Base-by-base conservation (phyloP, 106 monocot genomes). In the Alisma plantagoaquatica region DNA sequence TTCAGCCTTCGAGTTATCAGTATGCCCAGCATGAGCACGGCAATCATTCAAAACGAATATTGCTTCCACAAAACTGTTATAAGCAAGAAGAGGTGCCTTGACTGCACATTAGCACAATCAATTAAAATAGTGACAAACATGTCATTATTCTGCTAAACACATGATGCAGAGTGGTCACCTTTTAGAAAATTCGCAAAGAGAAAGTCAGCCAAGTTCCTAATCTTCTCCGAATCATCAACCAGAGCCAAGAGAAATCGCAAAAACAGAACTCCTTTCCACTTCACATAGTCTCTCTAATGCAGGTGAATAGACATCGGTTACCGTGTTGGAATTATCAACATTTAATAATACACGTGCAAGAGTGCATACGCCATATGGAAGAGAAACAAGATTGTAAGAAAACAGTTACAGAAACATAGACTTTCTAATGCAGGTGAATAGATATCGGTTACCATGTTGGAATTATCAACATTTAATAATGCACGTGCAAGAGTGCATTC, bases 211-310 rank as follows among this genome's bases (percentile, higher is more conserved):
- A 98, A 72, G 58, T 67, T 66, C 30, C 84, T 70, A 21, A 89
- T 98, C 62, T 89, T 81, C 33, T 89, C 84, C 47, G 89, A 98
- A 21, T 98, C 96, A 76, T 98, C 96, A 41, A 98, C 96, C 10
- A 98, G 66, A 52, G 78, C 72, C 33, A 79, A 69, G 24, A 89
- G 73, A 61, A 98, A 98, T 27, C 81, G 73, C 41, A 89, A 84
- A 71, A 89, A 98, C n/a, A 89, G 63, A 3, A 85, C 96, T 31
- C 89, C 96, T 79, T 72, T 84, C 96, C 96, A 98, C 65, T 98
- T 98, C 30, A 98, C 88, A 56, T 98, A 98, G 65, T 98, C 96
- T 62, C 96, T 75, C 96, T 98, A 54, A 2, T 38, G 14, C 35
- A 14, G 6, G 75, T 38, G 9, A 38, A 38, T 7, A 66, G 68